Base-by-base conservation (phyloP, 148 eudicot species). In the Bassia scoparia region DNA sequence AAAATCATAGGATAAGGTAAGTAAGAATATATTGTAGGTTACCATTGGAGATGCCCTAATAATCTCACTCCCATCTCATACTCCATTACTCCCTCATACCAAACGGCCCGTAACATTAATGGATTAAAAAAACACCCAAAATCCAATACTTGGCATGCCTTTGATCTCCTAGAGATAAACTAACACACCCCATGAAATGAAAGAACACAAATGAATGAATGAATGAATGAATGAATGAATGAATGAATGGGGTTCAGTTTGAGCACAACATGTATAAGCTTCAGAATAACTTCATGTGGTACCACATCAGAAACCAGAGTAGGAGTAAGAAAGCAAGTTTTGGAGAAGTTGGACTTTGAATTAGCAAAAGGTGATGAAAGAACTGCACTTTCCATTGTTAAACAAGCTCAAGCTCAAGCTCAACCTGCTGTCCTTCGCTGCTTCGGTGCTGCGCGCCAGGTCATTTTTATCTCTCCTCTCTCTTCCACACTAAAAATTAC, bases 381-480 rank as follows among this genome's bases (percentile, higher is more conserved):
- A 61, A 83, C 85, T 17, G 97, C 96, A 48, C 87, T 92, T 27
- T 72, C 84, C 59, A 80, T 92, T 69, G 82, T 91, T 74, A 91
- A 84, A 80, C 85, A 85, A 35, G 81, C 84, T 76, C 89, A 85
- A 35, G 81, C 84, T 76, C 89, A 79, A 75, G 81, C 80, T 17
- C 84, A 85, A 60, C 82, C 87, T 24, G 86, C 71, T 1, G 90
- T 84, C 33, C 88, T 95, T 34, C 86, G 92, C 24, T 88, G 96
- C 76, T 95, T 95, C 26, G 97, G 97, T 29, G 83, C 96, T 38
- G 96, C 92, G 61, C 86, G 96, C 60, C 99, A 89, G 96, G 99
- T 80, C 48, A 13, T 38, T 9, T 16, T 14, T 49, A 21, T 27
- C 41, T 31, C 17, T 61, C 26, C 26, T 67, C 43, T 33, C 15